Percentiles rank a stretch among this genome's conserved stretches.
Evolutionary conservation across 1,284 basidiomycete species (phyloP).

Genomic region (Somion occarium): DNA sequence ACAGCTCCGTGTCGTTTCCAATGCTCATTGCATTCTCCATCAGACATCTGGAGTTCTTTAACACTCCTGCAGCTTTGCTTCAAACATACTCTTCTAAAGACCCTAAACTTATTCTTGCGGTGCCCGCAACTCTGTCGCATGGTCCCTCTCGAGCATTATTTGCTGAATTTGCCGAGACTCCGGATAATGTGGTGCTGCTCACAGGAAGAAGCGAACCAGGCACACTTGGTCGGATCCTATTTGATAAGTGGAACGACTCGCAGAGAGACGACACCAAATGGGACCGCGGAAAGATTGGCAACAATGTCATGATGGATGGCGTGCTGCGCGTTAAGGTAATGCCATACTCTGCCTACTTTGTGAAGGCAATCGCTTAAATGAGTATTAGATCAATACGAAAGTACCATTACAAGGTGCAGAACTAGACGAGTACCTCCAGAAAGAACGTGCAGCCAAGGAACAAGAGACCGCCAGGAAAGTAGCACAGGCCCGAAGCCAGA

Average conservation of each 20-base stretch:
- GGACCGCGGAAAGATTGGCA: slow-evolving; percentile 87
- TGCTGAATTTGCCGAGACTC: slow-evolving; percentile 74
- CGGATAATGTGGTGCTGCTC: slow-evolving; percentile 82
- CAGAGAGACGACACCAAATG: slow-evolving; percentile 79
- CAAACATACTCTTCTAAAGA: slow-evolving; percentile 81
- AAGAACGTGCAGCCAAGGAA: slow-evolving; percentile 79
- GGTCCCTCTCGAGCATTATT: slow-evolving; percentile 88
- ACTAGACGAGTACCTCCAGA: slow-evolving; percentile 76
- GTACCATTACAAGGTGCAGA: slow-evolving; percentile 85
- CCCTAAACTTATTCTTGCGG: slow-evolving; percentile 91
- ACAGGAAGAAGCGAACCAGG: slow-evolving; percentile 77
- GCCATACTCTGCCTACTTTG: neutral
- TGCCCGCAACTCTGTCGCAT: slow-evolving; percentile 89
- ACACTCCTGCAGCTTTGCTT: slow-evolving; percentile 75
- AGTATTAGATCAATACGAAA: slow-evolving; percentile 77
- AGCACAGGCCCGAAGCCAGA: slow-evolving; percentile 75
- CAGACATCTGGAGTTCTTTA: slow-evolving; percentile 89
- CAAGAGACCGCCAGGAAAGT: slow-evolving; percentile 86
- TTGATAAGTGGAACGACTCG: slow-evolving; percentile 79
- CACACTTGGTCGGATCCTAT: slow-evolving; percentile 77
- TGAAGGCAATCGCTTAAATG: neutral
- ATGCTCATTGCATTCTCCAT: neutral
- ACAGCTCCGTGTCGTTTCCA: neutral
- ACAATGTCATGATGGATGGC: slow-evolving; percentile 74
- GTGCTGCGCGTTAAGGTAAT: slow-evolving; percentile 62